Conservation (phyloP, 352 stramenopile genomes). For the Plasmopara viticola region DNA sequence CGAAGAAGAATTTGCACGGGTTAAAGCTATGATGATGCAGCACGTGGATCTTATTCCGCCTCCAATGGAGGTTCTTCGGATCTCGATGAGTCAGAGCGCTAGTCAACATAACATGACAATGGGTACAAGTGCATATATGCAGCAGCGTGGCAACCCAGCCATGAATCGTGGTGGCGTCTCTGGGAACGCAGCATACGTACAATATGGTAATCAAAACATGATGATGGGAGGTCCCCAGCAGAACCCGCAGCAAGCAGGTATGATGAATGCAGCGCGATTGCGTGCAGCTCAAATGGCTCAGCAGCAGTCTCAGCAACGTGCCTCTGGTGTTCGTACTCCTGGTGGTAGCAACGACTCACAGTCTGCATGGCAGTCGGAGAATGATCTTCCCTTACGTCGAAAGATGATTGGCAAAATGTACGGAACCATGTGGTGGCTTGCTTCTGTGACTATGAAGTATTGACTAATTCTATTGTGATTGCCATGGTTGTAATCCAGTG, state of each 20-base stretch:
- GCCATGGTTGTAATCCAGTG: slow-evolving; percentile 29
- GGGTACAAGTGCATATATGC: slow-evolving; percentile 54
- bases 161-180: slow-evolving; percentile 41
- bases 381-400: slow-evolving; percentile 73
- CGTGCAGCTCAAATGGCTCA: slow-evolving; percentile 36
- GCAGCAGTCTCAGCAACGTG: slow-evolving; percentile 48
- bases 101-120: slow-evolving; percentile 58
- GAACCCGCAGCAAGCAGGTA: slow-evolving; percentile 27
- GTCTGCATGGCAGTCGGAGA: slow-evolving; percentile 82
- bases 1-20: slow-evolving; percentile 80
- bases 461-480: slow-evolving; percentile 6
- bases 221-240: slow-evolving; percentile 41
- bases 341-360: slow-evolving; percentile 40
- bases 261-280: slow-evolving; percentile 43
- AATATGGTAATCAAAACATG: slow-evolving; percentile 63
- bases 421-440: slow-evolving; percentile 8
- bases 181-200: slow-evolving; percentile 41
- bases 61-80: slow-evolving; percentile 81
- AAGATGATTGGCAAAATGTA: slow-evolving; percentile 92
- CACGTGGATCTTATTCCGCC: slow-evolving; percentile 81
- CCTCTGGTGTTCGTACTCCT: slow-evolving; percentile 29
- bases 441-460: not conserved
- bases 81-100: slow-evolving; percentile 72
- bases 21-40: slow-evolving; percentile 88
- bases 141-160: slow-evolving; percentile 44